A percentile compares a stretch with the other conserved stretches of the same genome.
phyloP scores from a whole-genome alignment of 495 filamentous ascomycete genomes.

The Penicillium egyptiacum region DNA sequence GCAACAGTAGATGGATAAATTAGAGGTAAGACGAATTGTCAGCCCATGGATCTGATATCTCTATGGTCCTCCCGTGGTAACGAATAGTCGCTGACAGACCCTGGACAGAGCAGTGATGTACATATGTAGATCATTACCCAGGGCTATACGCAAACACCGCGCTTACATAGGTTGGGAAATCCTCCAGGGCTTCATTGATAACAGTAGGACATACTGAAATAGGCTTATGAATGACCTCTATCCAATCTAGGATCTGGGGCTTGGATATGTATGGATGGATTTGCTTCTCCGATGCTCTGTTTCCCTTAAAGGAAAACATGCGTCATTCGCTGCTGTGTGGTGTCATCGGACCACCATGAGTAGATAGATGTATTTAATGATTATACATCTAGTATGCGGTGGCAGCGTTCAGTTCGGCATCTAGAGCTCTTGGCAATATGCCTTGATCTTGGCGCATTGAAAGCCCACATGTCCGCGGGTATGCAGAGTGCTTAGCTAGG shows the following conservation, averaged over 20 bases:
- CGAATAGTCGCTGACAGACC: too few species aligned
- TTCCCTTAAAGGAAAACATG: not conserved
- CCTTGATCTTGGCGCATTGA: not conserved
- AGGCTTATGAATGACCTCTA: too few species aligned
- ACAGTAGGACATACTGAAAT: too few species aligned
- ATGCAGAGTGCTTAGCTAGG: not conserved
- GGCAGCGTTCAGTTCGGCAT: not conserved
- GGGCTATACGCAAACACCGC: too few species aligned
- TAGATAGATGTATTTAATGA: not conserved
- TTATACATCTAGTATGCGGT: not conserved
- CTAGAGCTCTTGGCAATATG: not conserved
- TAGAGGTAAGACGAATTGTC: too few species aligned
- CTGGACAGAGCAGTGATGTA: too few species aligned
- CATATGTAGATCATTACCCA: too few species aligned
- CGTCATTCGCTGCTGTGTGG: not conserved
- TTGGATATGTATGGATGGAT: not conserved
- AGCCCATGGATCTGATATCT: too few species aligned
- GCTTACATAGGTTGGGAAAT: too few species aligned
- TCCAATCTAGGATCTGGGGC: not conserved
- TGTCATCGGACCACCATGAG: not conserved
- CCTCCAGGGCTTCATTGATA: too few species aligned
- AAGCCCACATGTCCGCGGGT: not conserved
- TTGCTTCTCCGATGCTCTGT: not conserved
- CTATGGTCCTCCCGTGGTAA: too few species aligned
- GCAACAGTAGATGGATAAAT: too few species aligned